These are phyloP conservation scores for Entomophthora muscae DNA, from an alignment of 371 early-diverging fungal genomes.

Conservation along the genomic window DNA sequence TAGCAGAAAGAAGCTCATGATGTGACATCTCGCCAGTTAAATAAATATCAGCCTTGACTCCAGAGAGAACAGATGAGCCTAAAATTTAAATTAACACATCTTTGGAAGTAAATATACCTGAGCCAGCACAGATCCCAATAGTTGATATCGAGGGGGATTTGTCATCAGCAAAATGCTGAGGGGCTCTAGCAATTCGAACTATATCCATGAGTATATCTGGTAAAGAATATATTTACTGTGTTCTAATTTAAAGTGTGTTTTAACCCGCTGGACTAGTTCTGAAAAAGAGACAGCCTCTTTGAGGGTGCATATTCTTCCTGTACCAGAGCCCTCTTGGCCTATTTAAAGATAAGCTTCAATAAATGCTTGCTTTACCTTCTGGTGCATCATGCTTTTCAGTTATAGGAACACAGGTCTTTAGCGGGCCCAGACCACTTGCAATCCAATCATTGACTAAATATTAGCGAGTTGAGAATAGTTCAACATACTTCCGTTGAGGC, in stretches of 20 bases:
- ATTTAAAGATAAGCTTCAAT: not conserved
- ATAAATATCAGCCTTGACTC: too few relatives aligned
- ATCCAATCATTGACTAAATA: slow-evolving; percentile 65
- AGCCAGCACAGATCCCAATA: too few relatives aligned
- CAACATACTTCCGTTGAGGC: slow-evolving; percentile 47
- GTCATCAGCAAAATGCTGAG: too few relatives aligned
- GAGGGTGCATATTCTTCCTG: slow-evolving; percentile 51
- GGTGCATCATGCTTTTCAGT: slow-evolving; percentile 32
- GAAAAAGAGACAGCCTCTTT: slow-evolving; percentile 30
- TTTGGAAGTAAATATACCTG: too few relatives aligned
- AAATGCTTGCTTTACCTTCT: slow-evolving; percentile 21
- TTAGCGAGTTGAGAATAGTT: not conserved
- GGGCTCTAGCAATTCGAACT: too few relatives aligned
- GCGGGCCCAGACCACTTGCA: slow-evolving; percentile 38
- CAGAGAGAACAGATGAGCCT: too few relatives aligned
- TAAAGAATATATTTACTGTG: slow-evolving; percentile 27
- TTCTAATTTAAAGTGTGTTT: slow-evolving; percentile 36
- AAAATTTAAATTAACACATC: too few relatives aligned
- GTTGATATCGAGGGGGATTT: too few relatives aligned
- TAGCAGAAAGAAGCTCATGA: slow-evolving; percentile 71
- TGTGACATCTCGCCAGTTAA: slow-evolving; percentile 94
- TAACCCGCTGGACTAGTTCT: slow-evolving; percentile 40
- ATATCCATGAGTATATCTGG: too few relatives aligned
- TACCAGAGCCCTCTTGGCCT: slow-evolving; percentile 53
- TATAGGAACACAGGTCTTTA: slow-evolving; percentile 23